Base-by-base conservation (phyloP, 2,329 filamentous ascomycete genomes). In the Dactylellina parvicollis region DNA sequence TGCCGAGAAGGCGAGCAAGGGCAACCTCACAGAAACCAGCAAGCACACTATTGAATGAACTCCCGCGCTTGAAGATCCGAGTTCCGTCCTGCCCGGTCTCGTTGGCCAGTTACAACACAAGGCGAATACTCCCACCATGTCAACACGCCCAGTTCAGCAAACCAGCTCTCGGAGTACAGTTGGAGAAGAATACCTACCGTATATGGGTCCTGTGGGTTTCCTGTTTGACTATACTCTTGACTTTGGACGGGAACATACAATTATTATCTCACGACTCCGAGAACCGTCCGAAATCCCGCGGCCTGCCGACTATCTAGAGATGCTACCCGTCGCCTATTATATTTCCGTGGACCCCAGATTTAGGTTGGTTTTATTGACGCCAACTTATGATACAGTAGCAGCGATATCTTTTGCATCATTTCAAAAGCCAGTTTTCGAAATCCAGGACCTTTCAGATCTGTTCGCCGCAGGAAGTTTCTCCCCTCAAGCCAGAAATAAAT, bases 271-370 rank as follows among this genome's bases (percentile, higher is more conserved):
- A 54, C 59, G 67, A 32, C 52, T 72, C n/a, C 59, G 28, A 44
- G 67, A 72, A 32, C 67, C 67, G 7, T 72, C 67, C 18, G 67
- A 72, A 65, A 72, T 72, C 26, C 67, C 67, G 9, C 59, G 67
- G 40, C 67, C 67, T 9, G 10, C 30, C 24, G 67, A 65, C 42
- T 72, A 72, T 55, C 22, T 60, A 38, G 67, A 72, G 26, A 7
- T 65, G 22, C 54, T 72, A 18, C 67, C 67, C 2, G 67, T 72
- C 54, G 67, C 67, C 47, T 72, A 72, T 22, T 72, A 65, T 40
- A 61, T 72, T 36, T 65, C 67, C n/a, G 67, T 72, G 22, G 67
- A 72, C 32, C 67, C 67, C 9, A 65, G 67, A 64, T 72, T 60
- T 36, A 65, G 67, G 38, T 54, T 64, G 22, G 67, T 72, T 16